Evolutionary conservation across 2,329 filamentous ascomycete genomes (phyloP).

Genomic region (Aspergillus pseudonomiae): DNA sequence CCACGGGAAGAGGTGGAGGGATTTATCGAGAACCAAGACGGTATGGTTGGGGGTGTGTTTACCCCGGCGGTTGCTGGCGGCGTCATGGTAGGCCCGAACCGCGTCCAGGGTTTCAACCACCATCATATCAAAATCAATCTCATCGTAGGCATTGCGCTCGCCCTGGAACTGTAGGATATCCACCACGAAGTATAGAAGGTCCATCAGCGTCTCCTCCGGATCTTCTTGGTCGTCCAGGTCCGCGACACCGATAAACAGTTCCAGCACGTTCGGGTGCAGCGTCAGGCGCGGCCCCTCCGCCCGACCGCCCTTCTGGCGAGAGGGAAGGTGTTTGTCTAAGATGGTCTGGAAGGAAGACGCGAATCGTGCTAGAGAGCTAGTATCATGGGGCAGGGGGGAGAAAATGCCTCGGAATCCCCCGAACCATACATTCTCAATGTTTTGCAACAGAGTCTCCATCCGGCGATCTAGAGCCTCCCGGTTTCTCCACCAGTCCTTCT

Average conservation of each 20-base stretch:
- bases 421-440: slow-evolving; percentile 91
- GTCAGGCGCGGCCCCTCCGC: slow-evolving; percentile 55
- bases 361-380: slow-evolving; percentile 72
- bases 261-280: slow-evolving; percentile 71
- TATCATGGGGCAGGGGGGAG: slow-evolving; percentile 68
- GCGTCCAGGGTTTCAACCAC: slow-evolving; percentile 86
- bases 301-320: slow-evolving; percentile 64
- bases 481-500: slow-evolving; percentile 86
- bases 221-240: slow-evolving; percentile 72
- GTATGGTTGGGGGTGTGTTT: slow-evolving; percentile 61
- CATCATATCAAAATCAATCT: slow-evolving; percentile 94
- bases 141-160: slow-evolving; percentile 94
- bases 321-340: slow-evolving; percentile 83
- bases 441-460: slow-evolving; percentile 75
- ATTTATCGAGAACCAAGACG: slow-evolving; percentile 87
- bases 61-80: slow-evolving; percentile 40
- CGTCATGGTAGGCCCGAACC: slow-evolving; percentile 73
- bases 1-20: slow-evolving; percentile 91
- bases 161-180: slow-evolving; percentile 97
- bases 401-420: slow-evolving; percentile 96
- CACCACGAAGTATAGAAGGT: slow-evolving; percentile 92
- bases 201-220: slow-evolving; percentile 85
- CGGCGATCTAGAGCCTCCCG: slow-evolving; percentile 77
- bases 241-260: slow-evolving; percentile 85
- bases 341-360: slow-evolving; percentile 76